These are phyloP conservation scores for Diplogelasinospora grovesii DNA, from an alignment of 495 filamentous ascomycete genomes.

Conservation along the genomic window DNA sequence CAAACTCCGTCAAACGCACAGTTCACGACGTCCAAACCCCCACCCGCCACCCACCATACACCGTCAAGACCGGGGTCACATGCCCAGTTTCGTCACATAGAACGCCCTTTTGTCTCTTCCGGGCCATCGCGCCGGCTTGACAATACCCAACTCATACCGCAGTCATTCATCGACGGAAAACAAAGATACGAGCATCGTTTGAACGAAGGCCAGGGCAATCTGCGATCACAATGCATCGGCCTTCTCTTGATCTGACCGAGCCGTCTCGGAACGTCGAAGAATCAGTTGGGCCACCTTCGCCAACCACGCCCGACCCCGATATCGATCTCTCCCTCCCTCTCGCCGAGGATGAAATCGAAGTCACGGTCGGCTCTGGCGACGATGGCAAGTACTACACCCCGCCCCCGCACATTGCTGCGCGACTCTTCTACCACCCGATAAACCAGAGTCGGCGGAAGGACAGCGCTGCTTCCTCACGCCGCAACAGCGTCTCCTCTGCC, in stretches of 20 bases:
- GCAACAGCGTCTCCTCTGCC: slow-evolving; percentile 81
- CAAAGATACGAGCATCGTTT: too few species aligned
- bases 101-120: too few species aligned
- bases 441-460: slow-evolving; percentile 67
- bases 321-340: slow-evolving; percentile 29
- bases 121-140: too few species aligned
- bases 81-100: too few species aligned
- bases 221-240: slow-evolving; percentile 33
- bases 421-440: slow-evolving; percentile 63
- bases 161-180: too few species aligned
- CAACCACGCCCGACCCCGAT: slow-evolving; percentile 23
- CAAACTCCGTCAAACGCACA: too few species aligned
- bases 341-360: slow-evolving; percentile 29
- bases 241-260: slow-evolving; percentile 38
- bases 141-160: too few species aligned
- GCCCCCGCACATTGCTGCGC: slow-evolving; percentile 78
- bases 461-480: slow-evolving; percentile 78
- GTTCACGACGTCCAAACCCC: too few species aligned
- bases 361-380: slow-evolving; percentile 17
- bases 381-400: slow-evolving; percentile 49
- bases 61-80: too few species aligned
- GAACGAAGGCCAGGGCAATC: too few species aligned
- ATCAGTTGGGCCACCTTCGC: slow-evolving; percentile 31
- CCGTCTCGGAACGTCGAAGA: slow-evolving; percentile 40
- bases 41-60: too few species aligned